phyloP scores from a whole-genome alignment of 805 yeast genomes.

The Spathaspora arborariae region DNA sequence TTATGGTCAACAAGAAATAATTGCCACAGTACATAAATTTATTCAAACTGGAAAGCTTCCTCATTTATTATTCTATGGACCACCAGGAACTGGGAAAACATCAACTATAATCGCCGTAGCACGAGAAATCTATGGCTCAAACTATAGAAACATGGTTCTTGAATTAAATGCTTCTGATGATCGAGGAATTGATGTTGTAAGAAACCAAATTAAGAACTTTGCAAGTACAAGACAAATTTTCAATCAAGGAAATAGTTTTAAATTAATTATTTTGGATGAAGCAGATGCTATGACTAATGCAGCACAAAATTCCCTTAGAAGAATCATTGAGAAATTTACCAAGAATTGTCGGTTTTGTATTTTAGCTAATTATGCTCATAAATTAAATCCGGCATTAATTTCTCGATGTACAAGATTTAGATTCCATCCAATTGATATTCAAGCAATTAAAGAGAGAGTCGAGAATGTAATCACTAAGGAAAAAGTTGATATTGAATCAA shows the following conservation, averaged over 20 bases:
- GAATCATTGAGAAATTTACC: slow-evolving; percentile 88
- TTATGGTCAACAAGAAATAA: slow-evolving; percentile 85
- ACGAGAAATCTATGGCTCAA: slow-evolving; percentile 74
- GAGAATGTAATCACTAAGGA: slow-evolving; percentile 69
- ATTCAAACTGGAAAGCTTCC: slow-evolving; percentile 82
- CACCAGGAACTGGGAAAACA: slow-evolving; percentile 93
- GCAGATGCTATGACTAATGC: slow-evolving; percentile 93
- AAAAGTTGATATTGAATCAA: slow-evolving; percentile 49
- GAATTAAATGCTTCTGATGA: slow-evolving; percentile 97
- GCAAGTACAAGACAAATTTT: slow-evolving; percentile 96
- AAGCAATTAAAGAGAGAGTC: slow-evolving; percentile 67
- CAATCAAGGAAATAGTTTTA: slow-evolving; percentile 61
- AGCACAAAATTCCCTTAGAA: slow-evolving; percentile 78
- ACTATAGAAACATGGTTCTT: slow-evolving; percentile 82
- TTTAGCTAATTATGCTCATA: slow-evolving; percentile 93
- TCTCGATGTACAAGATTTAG: slow-evolving; percentile 95
- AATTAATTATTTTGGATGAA: slow-evolving; percentile 88
- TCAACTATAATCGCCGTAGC: slow-evolving; percentile 85
- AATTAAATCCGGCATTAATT: slow-evolving; percentile 88
- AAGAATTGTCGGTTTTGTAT: slow-evolving; percentile 95
- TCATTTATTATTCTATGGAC: slow-evolving; percentile 89
- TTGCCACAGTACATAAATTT: slow-evolving; percentile 79
- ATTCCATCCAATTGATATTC: slow-evolving; percentile 72
- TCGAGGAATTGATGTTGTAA: slow-evolving; percentile 96
- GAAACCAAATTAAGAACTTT: slow-evolving; percentile 94